Evolutionary conservation across 2,329 filamentous ascomycete genomes (phyloP), one percentile per base, ranked within the genome.

Genomic region (Ascochyta koolunga): DNA sequence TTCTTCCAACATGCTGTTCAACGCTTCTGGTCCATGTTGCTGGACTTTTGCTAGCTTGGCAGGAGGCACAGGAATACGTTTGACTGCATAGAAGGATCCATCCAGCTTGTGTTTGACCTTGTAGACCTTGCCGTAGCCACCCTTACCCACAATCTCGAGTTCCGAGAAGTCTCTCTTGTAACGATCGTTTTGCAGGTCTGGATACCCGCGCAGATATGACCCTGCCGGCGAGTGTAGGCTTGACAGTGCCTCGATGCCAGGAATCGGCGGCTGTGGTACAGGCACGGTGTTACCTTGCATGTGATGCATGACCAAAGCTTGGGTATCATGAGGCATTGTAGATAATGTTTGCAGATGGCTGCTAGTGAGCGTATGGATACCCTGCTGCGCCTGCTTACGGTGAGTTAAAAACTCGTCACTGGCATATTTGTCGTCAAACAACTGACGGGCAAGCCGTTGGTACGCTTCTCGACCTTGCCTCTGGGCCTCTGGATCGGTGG

Each of bases 121-220:
- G 65, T 82, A 89, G 2, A 89, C 87, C 32, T 81, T 80, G 1
- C 86, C 86, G 64, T 87, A 89, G 0, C 86, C 87, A 13, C 87
- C 87, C 66, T 82, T 86, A 1, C 86, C 86, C 3, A 89, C 77
- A 1, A 85, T 66, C 16, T 77, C 78, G 11, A 86, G 66, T 48
- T 75, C 68, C 1, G 65, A 55, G 44, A 73, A 75, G 29, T 75
- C 71, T 16, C 65, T 62, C 10, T 56, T 56, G 54, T 75, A 75
- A 16, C 70, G 65, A 50, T 73, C 64, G 4, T 62, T 68, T 21
- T 72, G 66, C 6, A 73, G 42, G 25, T 66, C 68, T 31, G 69
- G 67, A 31, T 71, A 69, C 9, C 60, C 61, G 11, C 62, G 64
- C 11, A 74, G 56, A 19, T 65, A 62, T 6, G 65, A 25, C 7